Evolutionary conservation across 2,329 filamentous ascomycete genomes (phyloP), one percentile per base, ranked within the genome.

Genomic region (Xylaria hypoxylon): DNA sequence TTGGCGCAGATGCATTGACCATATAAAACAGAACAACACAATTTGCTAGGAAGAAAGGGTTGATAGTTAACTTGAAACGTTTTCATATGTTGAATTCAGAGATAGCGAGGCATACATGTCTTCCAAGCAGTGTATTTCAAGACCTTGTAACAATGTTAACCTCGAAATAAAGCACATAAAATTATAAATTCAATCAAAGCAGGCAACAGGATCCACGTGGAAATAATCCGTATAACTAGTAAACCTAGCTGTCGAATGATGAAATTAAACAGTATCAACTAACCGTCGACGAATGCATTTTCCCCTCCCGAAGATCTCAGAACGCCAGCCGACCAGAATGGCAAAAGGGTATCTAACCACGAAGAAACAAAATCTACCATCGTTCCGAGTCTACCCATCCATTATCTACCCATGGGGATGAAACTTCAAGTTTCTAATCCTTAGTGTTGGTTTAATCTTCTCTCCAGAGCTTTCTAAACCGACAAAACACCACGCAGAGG

Each of bases 401-500:
- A 35, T 64, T 35, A 48, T 19, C 45, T 45, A 50, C 19, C 22
- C 22, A 35, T 28, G 17, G 48, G 11, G 2, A 15, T 31, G 19
- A 15, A 22, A 19, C 10, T 13, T n/a, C 48, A 31, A 22, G 42
- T 26, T 33, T 35, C 52, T 33, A 35, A 8, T 35, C 48, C 8
- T 7, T 5, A 5, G 48, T 11, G 17, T 51, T 33, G 8, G 13
- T 5, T 15, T 19, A 5, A 5, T 22, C 28, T 19, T 33, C 17
- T 22, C 28, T 22, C 13, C 8, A 15, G 28, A 11, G 28, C 8
- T 11, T 31, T 55, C 74, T 70, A 79, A 56, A 84, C 76, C 26
- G 67, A 74, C 44, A 85, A 68, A 7, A 71, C 76, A 5, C 80
- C 80, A 44, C 77, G 71, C 52, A 86, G 73, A 24, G 80, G 79